These are phyloP conservation scores for Arthrobotrys sphaeroides DNA, from an alignment of 2,329 filamentous ascomycete species.

Conservation along the genomic window DNA sequence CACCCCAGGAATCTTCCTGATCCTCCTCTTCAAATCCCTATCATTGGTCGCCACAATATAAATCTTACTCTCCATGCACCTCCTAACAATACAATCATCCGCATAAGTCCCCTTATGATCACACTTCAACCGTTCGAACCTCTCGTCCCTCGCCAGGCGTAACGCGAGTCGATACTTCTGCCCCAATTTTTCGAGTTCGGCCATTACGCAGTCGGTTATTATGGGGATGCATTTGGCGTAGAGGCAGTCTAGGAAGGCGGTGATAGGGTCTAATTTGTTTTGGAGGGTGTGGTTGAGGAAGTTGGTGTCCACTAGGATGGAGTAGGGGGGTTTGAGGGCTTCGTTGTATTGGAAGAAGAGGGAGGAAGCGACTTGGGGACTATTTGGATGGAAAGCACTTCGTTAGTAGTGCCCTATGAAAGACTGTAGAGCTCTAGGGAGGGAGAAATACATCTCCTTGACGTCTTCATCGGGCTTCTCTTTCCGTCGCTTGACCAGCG, in stretches of 20 bases:
- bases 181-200: slow-evolving; percentile 87
- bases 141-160: slow-evolving; percentile 85
- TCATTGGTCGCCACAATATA: slow-evolving; percentile 78
- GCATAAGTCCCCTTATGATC: slow-evolving; percentile 90
- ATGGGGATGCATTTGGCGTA: slow-evolving; percentile 91
- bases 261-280: slow-evolving; percentile 85
- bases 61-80: slow-evolving; percentile 76
- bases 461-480: slow-evolving; percentile 73
- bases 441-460: slow-evolving; percentile 71
- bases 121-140: slow-evolving; percentile 85
- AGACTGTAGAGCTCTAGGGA: slow-evolving; percentile 54
- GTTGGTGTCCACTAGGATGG: slow-evolving; percentile 84
- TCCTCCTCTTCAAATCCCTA: slow-evolving; percentile 70
- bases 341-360: slow-evolving; percentile 92
- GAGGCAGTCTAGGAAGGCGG: slow-evolving; percentile 91
- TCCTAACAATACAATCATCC: slow-evolving; percentile 83
- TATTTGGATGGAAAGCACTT: slow-evolving; percentile 57
- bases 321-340: slow-evolving; percentile 83
- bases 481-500: slow-evolving; percentile 67
- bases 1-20: slow-evolving; percentile 81
- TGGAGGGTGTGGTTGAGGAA: slow-evolving; percentile 91
- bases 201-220: slow-evolving; percentile 84
- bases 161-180: slow-evolving; percentile 87
- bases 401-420: background rate
- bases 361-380: slow-evolving; percentile 79